Conservation (phyloP, 371 early-diverging fungal genomes). For the Lichtheimia hyalospora region DNA sequence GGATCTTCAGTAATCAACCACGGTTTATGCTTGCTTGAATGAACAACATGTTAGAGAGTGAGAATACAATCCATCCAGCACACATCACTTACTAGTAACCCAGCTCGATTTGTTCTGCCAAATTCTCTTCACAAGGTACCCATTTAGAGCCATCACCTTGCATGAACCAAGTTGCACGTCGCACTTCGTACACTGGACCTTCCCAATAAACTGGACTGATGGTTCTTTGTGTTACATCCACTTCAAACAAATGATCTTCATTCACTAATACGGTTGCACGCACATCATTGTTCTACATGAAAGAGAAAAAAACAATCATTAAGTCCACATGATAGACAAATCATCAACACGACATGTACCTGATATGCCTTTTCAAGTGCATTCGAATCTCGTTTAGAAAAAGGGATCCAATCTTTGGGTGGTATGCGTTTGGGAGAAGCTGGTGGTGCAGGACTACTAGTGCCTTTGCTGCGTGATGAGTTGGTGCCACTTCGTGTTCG, state of each 20-base stretch:
- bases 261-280: conserved; percentile 50
- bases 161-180: conserved; percentile 84
- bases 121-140: conserved; percentile 80
- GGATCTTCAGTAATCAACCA: conserved; percentile 16
- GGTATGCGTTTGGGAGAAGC: conserved; percentile 13
- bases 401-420: conserved; percentile 60
- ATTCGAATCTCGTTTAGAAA: conserved; percentile 59
- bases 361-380: conserved; percentile 60
- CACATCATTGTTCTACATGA: conserved; percentile 26
- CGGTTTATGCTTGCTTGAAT: conserved; percentile 31
- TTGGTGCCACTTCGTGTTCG: conserved; percentile 7
- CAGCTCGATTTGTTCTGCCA: conserved; percentile 78
- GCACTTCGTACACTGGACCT: conserved; percentile 77
- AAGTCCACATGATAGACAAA: not conserved
- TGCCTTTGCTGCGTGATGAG: not conserved
- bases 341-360: conserved; percentile 7
- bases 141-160: conserved; percentile 63
- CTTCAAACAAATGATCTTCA: conserved; percentile 82
- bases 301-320: not conserved
- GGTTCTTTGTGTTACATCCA: conserved; percentile 67
- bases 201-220: conserved; percentile 84
- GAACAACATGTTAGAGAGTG: not conserved
- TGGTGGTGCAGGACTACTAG: not conserved
- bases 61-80: no score
- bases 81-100: conserved; percentile 68